Evolutionary conservation across 2,329 filamentous ascomycete species (phyloP).

Genomic region (Alternaria ventricosa): DNA sequence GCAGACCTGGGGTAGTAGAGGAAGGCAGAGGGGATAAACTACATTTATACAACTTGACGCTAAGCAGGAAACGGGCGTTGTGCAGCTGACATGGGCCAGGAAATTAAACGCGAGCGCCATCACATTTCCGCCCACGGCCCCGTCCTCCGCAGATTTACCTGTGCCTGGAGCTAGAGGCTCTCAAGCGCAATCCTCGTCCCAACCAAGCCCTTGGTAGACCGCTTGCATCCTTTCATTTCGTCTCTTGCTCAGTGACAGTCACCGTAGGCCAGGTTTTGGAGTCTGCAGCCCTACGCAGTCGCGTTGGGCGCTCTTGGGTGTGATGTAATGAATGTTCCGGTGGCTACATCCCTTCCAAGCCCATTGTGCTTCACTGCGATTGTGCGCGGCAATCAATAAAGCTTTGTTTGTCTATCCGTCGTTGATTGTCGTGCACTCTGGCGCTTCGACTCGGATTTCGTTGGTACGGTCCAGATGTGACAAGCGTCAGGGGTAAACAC

Average conservation of each 20-base stretch:
- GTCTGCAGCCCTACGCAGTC: constrained; percentile 6
- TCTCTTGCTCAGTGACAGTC: background rate
- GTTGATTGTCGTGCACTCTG: constrained; percentile 3
- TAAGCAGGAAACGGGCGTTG: constrained; percentile 17
- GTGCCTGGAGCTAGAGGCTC: constrained; percentile 26
- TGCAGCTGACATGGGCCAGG: constrained; percentile 22
- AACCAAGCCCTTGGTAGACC: constrained; percentile 25
- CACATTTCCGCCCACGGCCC: constrained; percentile 22
- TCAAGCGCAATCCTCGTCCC: constrained; percentile 23
- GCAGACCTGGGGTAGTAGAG: constrained; percentile 37
- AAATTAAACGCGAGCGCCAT: constrained; percentile 36
- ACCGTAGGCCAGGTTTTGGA: constrained; percentile 19
- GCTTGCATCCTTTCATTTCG: constrained; percentile 37
- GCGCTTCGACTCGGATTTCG: constrained; percentile 27
- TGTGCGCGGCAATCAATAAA: constrained; percentile 6
- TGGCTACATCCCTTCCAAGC: constrained; percentile 53
- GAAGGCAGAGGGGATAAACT: constrained; percentile 27
- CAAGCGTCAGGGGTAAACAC: constrained; percentile 29
- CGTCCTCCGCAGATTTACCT: constrained; percentile 34
- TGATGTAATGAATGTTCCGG: constrained; percentile 24
- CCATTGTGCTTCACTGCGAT: background rate
- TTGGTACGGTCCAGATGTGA: constrained; percentile 21
- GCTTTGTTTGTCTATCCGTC: constrained; percentile 2
- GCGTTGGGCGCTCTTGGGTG: constrained; percentile 19
- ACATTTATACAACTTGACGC: constrained; percentile 33